Conservation (phyloP, 2,329 filamentous ascomycete genomes). For the Penicillium expansum region DNA sequence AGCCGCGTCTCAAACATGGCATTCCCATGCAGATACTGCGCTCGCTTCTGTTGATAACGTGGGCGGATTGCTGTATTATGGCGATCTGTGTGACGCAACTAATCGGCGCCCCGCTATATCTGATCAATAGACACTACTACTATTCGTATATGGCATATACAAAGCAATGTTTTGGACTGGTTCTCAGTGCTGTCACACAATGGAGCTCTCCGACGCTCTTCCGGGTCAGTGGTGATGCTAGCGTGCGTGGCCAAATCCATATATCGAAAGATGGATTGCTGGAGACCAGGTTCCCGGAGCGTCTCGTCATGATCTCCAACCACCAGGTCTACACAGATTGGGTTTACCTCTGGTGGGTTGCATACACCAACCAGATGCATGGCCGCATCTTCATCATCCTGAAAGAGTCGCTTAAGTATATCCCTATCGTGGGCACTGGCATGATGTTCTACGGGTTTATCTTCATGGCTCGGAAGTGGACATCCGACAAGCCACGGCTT, state of each 20-base stretch:
- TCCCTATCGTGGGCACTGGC: slow-evolving; percentile 61
- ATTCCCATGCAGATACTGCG: slow-evolving; percentile 46
- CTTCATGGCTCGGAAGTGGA: slow-evolving; percentile 63
- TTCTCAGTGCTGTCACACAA: slow-evolving; percentile 60
- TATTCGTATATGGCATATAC: slow-evolving; percentile 65
- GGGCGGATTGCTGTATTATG: slow-evolving; percentile 45
- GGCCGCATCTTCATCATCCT: slow-evolving; percentile 66
- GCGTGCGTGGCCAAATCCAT: slow-evolving; percentile 58
- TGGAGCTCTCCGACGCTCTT: slow-evolving; percentile 64
- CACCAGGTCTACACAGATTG: slow-evolving; percentile 69
- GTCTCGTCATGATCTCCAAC: slow-evolving; percentile 62
- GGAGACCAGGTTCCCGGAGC: slow-evolving; percentile 58
- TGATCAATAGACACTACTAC: slow-evolving; percentile 60
- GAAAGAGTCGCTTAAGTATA: slow-evolving; percentile 63
- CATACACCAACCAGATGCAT: slow-evolving; percentile 64
- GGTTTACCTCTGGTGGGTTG: slow-evolving; percentile 67
- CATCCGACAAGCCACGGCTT: slow-evolving; percentile 58
- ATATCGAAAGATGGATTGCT: slow-evolving; percentile 57
- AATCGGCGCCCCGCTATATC: slow-evolving; percentile 59
- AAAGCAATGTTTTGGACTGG: slow-evolving; percentile 63
- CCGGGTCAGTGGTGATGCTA: slow-evolving; percentile 60
- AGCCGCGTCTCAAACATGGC: slow-evolving; percentile 46
- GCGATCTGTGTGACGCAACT: slow-evolving; percentile 56
- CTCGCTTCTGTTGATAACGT: slow-evolving; percentile 44
- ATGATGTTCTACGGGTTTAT: slow-evolving; percentile 67